phyloP scores from a whole-genome alignment of 2,329 filamentous ascomycete species.

The Xylariales sp. region DNA sequence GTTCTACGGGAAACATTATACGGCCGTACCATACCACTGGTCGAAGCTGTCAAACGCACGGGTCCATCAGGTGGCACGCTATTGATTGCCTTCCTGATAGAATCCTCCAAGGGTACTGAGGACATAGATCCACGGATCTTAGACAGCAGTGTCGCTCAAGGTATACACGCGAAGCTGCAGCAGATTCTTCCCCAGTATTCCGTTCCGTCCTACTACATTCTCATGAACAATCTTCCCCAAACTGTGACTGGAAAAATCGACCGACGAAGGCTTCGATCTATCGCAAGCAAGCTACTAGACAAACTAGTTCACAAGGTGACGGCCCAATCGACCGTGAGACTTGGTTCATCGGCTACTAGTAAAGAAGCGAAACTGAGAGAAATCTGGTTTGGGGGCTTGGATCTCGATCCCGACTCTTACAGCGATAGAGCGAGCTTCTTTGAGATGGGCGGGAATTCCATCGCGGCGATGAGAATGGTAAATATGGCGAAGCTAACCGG shows the following conservation, averaged over 20 bases:
- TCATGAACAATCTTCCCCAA: slow-evolving; percentile 16
- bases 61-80: background rate
- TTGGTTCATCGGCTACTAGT: slow-evolving; percentile 18
- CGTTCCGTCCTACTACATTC: slow-evolving; percentile 24
- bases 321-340: background rate
- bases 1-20: slow-evolving; percentile 19
- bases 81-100: slow-evolving; percentile 25
- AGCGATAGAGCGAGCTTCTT: slow-evolving; percentile 17
- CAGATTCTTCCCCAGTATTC: slow-evolving; percentile 30
- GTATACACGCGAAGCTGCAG: slow-evolving; percentile 17
- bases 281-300: slow-evolving; percentile 20
- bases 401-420: slow-evolving; percentile 16
- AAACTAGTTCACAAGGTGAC: slow-evolving; percentile 13
- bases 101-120: background rate
- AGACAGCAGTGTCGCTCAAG: slow-evolving; percentile 8
- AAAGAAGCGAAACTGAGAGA: slow-evolving; percentile 24
- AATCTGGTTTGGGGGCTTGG: slow-evolving; percentile 19
- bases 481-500: slow-evolving; percentile 27
- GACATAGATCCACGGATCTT: slow-evolving; percentile 16
- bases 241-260: slow-evolving; percentile 29
- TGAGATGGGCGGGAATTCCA: slow-evolving; percentile 26
- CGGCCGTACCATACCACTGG: slow-evolving; percentile 15
- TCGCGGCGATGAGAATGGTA: slow-evolving; percentile 29
- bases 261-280: slow-evolving; percentile 24
- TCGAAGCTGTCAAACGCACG: slow-evolving; percentile 20